Base-by-base conservation (phyloP, 305 asterid genomes). In the Solanum hybrid region DNA sequence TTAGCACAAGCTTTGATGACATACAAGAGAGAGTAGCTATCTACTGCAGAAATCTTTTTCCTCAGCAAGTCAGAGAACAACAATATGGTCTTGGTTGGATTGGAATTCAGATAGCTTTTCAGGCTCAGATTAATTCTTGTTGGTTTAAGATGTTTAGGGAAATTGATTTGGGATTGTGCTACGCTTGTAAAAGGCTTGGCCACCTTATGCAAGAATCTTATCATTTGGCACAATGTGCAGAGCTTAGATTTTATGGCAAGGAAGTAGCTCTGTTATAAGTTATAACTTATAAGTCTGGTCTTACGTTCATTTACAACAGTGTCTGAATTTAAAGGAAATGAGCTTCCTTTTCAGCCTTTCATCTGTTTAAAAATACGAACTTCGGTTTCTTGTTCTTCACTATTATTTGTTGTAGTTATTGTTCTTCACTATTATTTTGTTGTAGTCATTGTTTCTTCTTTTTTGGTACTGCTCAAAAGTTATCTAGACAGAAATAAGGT, bases 1-100 rank as follows among this genome's bases (percentile, higher is more conserved):
- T 89, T 77, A 61, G 89, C 61, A 81, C 93, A 89, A 34, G 93
- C 90, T 84, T 90, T 90, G 89, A 87, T 88, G 39, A 87, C 93
- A 37, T 90, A 92, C 27, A 92, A 26, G 75, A 92, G 91, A 89
- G 93, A 88, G 89, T 92, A 90, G 88, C 91, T 92, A 78, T 90
- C 93, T 89, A 92, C 70, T 20, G 86, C 78, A 33, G 89, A 91
- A 51, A 86, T 87, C 22, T 41, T 92, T 91, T 79, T 83, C 15
- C 79, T 90, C 84, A 91, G 37, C 82, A 92, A 77, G 39, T 90
- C 89, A 27, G 76, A 87, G 89, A 92, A 87, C 4, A 91, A 65
- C 87, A 89, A 89, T 75, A 90, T 29, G 38, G 91, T 70, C 89
- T 90, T 91, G 78, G n/a, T 80, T 79, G 93, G 91, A 89, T 91